Evolutionary conservation across 2,329 filamentous ascomycete species (phyloP).

Genomic region (Paecilomyces dactylethromorphus): DNA sequence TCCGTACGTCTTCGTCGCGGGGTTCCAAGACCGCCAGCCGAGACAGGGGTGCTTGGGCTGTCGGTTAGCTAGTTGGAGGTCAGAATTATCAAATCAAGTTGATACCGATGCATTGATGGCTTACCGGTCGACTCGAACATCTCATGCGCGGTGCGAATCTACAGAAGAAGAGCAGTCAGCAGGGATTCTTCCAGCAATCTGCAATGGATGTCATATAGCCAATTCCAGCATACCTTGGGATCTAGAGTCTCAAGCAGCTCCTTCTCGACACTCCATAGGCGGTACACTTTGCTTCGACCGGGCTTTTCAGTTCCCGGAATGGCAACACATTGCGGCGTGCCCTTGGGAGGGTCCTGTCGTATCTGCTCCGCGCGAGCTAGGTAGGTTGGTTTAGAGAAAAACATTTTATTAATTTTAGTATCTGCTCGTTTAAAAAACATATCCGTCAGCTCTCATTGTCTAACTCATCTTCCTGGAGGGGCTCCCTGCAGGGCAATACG

Average conservation of each 20-base stretch:
- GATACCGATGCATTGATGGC: background rate
- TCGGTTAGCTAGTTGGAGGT: constrained; percentile 40
- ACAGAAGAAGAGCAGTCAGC: background rate
- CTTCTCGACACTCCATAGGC: constrained; percentile 73
- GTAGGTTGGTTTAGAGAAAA: constrained; percentile 30
- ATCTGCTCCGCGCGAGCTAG: constrained; percentile 44
- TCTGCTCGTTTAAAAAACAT: background rate
- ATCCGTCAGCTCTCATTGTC: background rate
- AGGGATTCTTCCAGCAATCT: background rate
- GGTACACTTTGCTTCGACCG: constrained; percentile 69
- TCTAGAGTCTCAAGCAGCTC: constrained; percentile 66
- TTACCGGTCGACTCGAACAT: constrained; percentile 62
- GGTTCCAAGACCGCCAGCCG: constrained; percentile 74
- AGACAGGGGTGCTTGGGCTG: constrained; percentile 66
- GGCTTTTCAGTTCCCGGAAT: constrained; percentile 68
- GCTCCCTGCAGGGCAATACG: background rate
- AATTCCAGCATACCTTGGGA: constrained; percentile 40
- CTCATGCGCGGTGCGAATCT: constrained; percentile 67
- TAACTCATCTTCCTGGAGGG: background rate
- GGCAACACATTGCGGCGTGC: constrained; percentile 70
- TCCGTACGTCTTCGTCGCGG: constrained; percentile 64
- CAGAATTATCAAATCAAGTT: constrained; percentile 3
- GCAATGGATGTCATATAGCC: background rate
- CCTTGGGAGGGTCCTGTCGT: constrained; percentile 59
- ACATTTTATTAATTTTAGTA: constrained; percentile 20